A percentile compares a stretch with the other conserved stretches of the same genome.
phyloP scores from a whole-genome alignment of 1,284 basidiomycete genomes.

The Moniliella sp. region DNA sequence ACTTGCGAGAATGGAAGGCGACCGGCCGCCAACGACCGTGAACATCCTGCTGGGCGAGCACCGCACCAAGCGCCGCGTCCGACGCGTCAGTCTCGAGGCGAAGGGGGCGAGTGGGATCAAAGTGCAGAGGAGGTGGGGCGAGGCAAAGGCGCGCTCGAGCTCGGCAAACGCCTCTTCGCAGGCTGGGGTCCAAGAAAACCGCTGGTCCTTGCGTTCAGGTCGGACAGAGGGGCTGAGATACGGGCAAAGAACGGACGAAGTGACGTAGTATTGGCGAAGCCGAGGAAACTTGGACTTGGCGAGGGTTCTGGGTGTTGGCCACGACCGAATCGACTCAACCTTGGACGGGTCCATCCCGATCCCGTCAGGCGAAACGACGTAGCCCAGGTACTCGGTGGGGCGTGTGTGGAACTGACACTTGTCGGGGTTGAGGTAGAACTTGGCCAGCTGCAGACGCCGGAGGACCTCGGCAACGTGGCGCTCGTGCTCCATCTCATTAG shows the following conservation, averaged over 20 bases:
- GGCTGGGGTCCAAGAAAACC: conserved; percentile 1
- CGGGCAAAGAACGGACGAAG: conserved; percentile 2
- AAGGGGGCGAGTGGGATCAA: too few relatives aligned
- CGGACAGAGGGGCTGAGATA: conserved; percentile 1
- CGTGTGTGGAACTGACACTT: conserved; percentile 5
- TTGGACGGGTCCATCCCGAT: conserved; percentile 37
- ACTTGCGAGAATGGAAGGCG: conserved; percentile 6
- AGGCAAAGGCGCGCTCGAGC: conserved; percentile 3
- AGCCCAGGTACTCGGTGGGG: conserved; percentile 37
- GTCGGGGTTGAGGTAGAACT: conserved; percentile 2
- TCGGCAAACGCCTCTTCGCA: conserved; percentile 1
- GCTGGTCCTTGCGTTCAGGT: conserved; percentile 1
- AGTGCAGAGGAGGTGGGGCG: conserved; percentile 1
- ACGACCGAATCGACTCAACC: conserved; percentile 33
- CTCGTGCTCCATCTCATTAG: conserved; percentile 34
- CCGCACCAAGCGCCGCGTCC: conserved; percentile 2
- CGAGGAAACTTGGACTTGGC: conserved; percentile 4
- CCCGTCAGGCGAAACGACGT: conserved; percentile 29
- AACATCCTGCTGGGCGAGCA: conserved; percentile 3
- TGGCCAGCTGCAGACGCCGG: conserved; percentile 17
- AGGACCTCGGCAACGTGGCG: conserved; percentile 34
- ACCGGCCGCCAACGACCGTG: conserved; percentile 3
- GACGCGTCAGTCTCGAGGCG: conserved; percentile 3
- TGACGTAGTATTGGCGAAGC: conserved; percentile 3
- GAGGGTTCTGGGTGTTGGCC: conserved; percentile 34